Evolutionary conservation across 148 eudicot genomes (phyloP).

Genomic region (Pharnaceum exiguum): DNA sequence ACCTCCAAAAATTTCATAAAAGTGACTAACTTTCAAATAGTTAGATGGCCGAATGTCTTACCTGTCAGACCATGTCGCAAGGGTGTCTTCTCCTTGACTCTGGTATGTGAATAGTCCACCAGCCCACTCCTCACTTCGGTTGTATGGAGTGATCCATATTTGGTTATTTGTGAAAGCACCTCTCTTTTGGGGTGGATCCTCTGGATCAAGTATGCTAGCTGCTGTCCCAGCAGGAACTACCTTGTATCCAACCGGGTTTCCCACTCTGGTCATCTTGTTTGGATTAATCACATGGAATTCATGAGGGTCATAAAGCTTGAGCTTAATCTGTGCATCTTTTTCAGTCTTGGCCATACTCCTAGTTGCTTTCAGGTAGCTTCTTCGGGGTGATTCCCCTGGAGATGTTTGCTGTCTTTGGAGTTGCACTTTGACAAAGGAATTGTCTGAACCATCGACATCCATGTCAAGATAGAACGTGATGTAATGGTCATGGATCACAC

Average conservation of each 20-base stretch:
- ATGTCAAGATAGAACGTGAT: slow-evolving; percentile 86
- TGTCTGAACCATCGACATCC: slow-evolving; percentile 75
- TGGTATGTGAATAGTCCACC: slow-evolving; percentile 86
- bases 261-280: slow-evolving; percentile 61
- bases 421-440: slow-evolving; percentile 91
- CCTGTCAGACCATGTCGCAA: slow-evolving; percentile 92
- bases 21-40: background rate
- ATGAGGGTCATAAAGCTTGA: slow-evolving; percentile 76
- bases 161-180: slow-evolving; percentile 93
- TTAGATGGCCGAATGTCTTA: background rate
- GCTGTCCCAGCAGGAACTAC: slow-evolving; percentile 88
- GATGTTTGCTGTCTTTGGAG: slow-evolving; percentile 49
- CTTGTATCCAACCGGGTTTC: slow-evolving; percentile 93
- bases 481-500: slow-evolving; percentile 92
- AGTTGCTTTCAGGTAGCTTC: slow-evolving; percentile 78
- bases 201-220: slow-evolving; percentile 72
- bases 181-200: slow-evolving; percentile 91
- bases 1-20: background rate
- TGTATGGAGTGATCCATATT: slow-evolving; percentile 94
- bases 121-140: slow-evolving; percentile 81
- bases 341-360: slow-evolving; percentile 82
- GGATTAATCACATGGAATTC: slow-evolving; percentile 88
- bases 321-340: slow-evolving; percentile 89
- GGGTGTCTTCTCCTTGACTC: slow-evolving; percentile 85
- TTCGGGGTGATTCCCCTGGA: slow-evolving; percentile 60